phyloP scores from a whole-genome alignment of 352 stramenopile species.

The Bremia lactucae region DNA sequence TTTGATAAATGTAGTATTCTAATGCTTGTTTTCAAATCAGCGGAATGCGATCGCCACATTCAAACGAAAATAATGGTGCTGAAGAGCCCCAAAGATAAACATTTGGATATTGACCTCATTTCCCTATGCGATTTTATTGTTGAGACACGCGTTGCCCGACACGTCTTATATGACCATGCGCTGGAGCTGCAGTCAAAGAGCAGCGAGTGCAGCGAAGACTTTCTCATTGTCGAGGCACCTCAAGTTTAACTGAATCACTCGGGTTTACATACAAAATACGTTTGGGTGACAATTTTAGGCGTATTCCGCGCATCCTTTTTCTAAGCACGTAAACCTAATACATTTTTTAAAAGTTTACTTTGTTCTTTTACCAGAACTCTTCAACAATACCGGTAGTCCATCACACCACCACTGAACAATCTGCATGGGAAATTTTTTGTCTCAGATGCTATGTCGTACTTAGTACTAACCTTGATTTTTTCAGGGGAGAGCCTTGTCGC shows the following conservation, averaged over 20 bases:
- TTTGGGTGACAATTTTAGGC: too few species aligned
- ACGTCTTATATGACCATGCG: conserved; percentile 4
- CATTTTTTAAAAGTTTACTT: too few species aligned
- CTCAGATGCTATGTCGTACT: conserved; percentile 24
- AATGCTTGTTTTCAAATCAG: conserved; percentile 18
- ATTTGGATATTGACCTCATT: conserved; percentile 35
- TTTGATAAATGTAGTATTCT: conserved; percentile 2
- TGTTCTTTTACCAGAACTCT: too few species aligned
- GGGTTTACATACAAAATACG: background rate
- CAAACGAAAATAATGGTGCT: conserved; percentile 81
- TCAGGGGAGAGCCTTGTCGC: conserved; percentile 5
- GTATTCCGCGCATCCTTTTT: too few species aligned
- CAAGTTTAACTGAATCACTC: conserved; percentile 29
- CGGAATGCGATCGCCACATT: conserved; percentile 51
- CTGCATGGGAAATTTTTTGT: too few species aligned
- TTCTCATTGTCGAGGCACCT: conserved; percentile 57
- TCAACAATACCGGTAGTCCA: too few species aligned
- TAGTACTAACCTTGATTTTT: conserved; percentile 12
- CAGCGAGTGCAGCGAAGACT: conserved; percentile 80
- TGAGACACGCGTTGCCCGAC: conserved; percentile 44
- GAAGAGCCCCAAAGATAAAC: conserved; percentile 45
- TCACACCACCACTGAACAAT: too few species aligned
- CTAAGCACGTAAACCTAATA: too few species aligned
- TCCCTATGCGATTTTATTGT: conserved; percentile 73
- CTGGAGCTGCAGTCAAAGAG: conserved; percentile 53